These are phyloP conservation scores for Halenospora varia DNA, from an alignment of 495 filamentous ascomycete species.

Conservation along the genomic window DNA sequence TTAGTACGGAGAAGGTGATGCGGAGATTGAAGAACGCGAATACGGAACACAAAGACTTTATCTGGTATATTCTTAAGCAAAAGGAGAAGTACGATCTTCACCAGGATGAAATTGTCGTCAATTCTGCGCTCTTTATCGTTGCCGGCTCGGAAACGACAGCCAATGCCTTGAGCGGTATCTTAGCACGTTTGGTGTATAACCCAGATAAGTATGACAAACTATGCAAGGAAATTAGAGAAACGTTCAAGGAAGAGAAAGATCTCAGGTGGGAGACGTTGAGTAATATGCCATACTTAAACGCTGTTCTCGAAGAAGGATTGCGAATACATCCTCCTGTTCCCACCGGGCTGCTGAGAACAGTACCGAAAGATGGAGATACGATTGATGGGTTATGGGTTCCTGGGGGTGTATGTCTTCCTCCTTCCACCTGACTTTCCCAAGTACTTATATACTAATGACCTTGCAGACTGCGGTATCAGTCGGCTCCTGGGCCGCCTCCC, in stretches of 20 bases:
- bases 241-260: conserved; percentile 36
- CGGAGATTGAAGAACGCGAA: conserved; percentile 1
- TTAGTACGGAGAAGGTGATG: conserved; percentile 9
- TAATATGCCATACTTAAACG: conserved; percentile 27
- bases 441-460: not conserved
- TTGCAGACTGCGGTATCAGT: conserved; percentile 16
- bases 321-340: conserved; percentile 32
- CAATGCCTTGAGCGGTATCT: conserved; percentile 38
- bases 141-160: conserved; percentile 47
- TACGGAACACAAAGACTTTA: conserved; percentile 6
- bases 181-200: conserved; percentile 31
- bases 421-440: not conserved
- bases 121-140: conserved; percentile 12
- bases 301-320: conserved; percentile 32
- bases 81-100: not conserved
- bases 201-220: conserved; percentile 25
- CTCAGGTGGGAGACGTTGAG: conserved; percentile 30
- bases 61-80: conserved; percentile 12
- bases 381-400: conserved; percentile 16
- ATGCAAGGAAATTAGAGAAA: conserved; percentile 37
- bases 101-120: conserved; percentile 9
- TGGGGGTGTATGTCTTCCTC: conserved; percentile 3
- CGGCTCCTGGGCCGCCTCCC: conserved; percentile 24
- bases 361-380: conserved; percentile 9
- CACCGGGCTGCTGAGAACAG: not conserved